phyloP scores from a whole-genome alignment of 441 rosid genomes.

The Syzygium syzygioides region DNA sequence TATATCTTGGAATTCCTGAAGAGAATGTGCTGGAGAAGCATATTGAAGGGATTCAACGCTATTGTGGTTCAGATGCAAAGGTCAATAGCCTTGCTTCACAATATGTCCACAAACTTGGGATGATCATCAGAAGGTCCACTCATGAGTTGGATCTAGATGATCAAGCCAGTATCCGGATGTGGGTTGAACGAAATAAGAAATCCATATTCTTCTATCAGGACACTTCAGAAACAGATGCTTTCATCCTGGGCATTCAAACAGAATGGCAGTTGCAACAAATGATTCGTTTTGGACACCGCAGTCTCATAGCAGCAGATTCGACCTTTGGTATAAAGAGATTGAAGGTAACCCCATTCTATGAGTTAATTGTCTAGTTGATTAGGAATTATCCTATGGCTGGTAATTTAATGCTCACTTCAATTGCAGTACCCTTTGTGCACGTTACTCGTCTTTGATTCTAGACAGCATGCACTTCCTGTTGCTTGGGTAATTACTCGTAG shows the following conservation, averaged over 20 bases:
- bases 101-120: slow-evolving; percentile 93
- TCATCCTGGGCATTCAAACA: slow-evolving; percentile 86
- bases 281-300: slow-evolving; percentile 80
- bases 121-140: slow-evolving; percentile 80
- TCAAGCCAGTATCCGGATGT: slow-evolving; percentile 80
- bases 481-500: slow-evolving; percentile 96
- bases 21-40: slow-evolving; percentile 92
- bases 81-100: slow-evolving; percentile 79
- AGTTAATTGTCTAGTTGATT: neutral
- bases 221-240: slow-evolving; percentile 63
- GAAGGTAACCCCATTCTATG: slow-evolving; percentile 42
- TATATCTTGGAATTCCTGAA: slow-evolving; percentile 94
- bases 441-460: slow-evolving; percentile 91
- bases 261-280: slow-evolving; percentile 98
- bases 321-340: slow-evolving; percentile 91
- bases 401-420: slow-evolving; percentile 8
- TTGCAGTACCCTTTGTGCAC: slow-evolving; percentile 89
- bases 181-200: slow-evolving; percentile 92
- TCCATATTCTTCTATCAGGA: slow-evolving; percentile 85
- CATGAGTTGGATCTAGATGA: slow-evolving; percentile 93
- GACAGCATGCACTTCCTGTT: slow-evolving; percentile 89
- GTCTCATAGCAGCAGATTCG: slow-evolving; percentile 83
- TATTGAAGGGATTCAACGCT: slow-evolving; percentile 84
- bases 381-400: neutral
- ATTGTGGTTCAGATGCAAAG: slow-evolving; percentile 76